phyloP scores from a whole-genome alignment of 306 rosid genomes.

The Alnus glutinosa region DNA sequence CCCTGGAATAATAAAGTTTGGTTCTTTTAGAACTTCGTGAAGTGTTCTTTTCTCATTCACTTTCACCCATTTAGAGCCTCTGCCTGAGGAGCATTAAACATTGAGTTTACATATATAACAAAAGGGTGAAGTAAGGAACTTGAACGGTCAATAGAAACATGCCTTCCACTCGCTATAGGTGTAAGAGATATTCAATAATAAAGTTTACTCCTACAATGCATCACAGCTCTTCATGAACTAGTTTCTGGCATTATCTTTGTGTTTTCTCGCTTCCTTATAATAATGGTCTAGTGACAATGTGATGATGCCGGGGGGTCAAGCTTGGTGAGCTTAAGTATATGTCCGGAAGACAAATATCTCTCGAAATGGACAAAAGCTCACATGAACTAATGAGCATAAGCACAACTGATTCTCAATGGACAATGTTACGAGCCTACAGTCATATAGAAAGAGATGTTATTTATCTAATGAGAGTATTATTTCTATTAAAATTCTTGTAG shows the following conservation, averaged over 20 bases:
- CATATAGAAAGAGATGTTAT: too few relatives aligned
- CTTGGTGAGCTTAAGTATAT: background rate
- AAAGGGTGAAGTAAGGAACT: background rate
- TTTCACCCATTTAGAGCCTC: slow-evolving; percentile 69
- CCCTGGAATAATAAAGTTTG: slow-evolving; percentile 60
- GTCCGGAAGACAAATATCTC: background rate
- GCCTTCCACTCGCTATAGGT: background rate
- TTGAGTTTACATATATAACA: slow-evolving; percentile 5
- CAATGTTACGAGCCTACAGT: too few relatives aligned
- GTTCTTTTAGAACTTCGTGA: slow-evolving; percentile 56
- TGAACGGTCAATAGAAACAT: background rate
- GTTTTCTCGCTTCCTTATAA: background rate
- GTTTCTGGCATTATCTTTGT: background rate
- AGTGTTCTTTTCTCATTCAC: slow-evolving; percentile 71
- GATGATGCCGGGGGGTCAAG: background rate
- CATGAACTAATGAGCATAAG: background rate
- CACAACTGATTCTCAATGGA: too few relatives aligned
- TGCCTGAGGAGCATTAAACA: slow-evolving; percentile 35
- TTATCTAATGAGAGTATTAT: too few relatives aligned
- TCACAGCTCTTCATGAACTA: background rate
- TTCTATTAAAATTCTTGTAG: too few relatives aligned
- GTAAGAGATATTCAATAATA: background rate
- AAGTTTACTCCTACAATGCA: background rate
- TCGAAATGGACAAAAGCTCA: background rate
- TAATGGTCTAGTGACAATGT: background rate